A percentile compares a stretch with the other conserved stretches of the same genome.
phyloP scores from a whole-genome alignment of 1,139 yeast species.

The Yamadazyma diospyri region DNA sequence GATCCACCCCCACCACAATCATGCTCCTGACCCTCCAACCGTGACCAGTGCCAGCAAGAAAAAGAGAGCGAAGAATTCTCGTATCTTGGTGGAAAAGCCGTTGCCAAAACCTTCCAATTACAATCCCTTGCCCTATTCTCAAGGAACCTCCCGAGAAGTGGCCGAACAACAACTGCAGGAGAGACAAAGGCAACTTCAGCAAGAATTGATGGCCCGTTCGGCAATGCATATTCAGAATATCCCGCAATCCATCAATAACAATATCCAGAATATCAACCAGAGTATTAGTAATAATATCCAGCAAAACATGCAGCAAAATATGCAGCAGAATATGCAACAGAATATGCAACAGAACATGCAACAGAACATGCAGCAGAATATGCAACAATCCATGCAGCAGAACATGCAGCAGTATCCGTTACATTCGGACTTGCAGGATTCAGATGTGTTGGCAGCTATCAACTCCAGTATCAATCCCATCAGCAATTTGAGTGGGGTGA shows the following conservation, averaged over 20 bases:
- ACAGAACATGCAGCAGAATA: no score
- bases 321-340: no score
- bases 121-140: conserved; percentile 10
- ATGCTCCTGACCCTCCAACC: conserved; percentile 41
- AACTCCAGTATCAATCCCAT: conserved; percentile 17
- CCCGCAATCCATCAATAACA: conserved; percentile 1
- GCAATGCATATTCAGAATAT: neutral
- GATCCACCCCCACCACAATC: conserved; percentile 49
- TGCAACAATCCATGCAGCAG: no score
- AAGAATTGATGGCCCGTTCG: conserved; percentile 1
- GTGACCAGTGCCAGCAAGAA: conserved; percentile 27
- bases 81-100: conserved; percentile 48
- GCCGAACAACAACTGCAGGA: conserved; percentile 7
- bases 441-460: conserved; percentile 47
- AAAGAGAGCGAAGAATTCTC: conserved; percentile 37
- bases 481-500: neutral
- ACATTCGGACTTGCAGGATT: conserved; percentile 24
- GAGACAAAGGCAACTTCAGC: conserved; percentile 11
- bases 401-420: conserved; percentile 10
- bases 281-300: no score
- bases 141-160: conserved; percentile 9
- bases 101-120: conserved; percentile 27
- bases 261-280: neutral
- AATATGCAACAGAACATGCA: no score
- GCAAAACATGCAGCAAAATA: no score